phyloP scores from a whole-genome alignment of 805 yeast species.

The Saturnispora zaruensis region DNA sequence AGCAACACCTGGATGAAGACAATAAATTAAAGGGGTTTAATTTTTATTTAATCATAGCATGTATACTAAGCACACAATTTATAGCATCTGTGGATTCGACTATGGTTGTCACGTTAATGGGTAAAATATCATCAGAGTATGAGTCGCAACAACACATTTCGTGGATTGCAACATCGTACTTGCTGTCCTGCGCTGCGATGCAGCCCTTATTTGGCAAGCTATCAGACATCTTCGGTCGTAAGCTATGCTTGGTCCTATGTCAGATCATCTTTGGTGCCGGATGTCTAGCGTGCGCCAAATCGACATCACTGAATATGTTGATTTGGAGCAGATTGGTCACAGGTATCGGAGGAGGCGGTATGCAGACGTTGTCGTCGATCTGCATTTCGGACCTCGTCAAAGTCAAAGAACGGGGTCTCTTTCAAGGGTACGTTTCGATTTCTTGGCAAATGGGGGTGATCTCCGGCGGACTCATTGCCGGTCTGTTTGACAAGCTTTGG shows the following conservation, averaged over 20 bases:
- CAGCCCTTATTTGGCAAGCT: slow-evolving; percentile 47
- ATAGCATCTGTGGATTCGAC: slow-evolving; percentile 45
- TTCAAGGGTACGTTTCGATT: slow-evolving; percentile 74
- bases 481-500: slow-evolving; percentile 38
- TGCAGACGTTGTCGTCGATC: slow-evolving; percentile 64
- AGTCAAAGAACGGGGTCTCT: slow-evolving; percentile 64
- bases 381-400: slow-evolving; percentile 70
- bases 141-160: slow-evolving; percentile 33
- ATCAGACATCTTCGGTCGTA: slow-evolving; percentile 45
- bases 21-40: not conserved
- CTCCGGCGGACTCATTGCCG: slow-evolving; percentile 57
- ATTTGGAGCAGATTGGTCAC: slow-evolving; percentile 57
- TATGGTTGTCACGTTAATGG: slow-evolving; percentile 41
- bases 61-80: slow-evolving; percentile 22
- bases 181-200: slow-evolving; percentile 35
- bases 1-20: not conserved
- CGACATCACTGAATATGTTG: slow-evolving; percentile 33
- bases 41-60: slow-evolving; percentile 2
- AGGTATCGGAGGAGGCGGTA: slow-evolving; percentile 88
- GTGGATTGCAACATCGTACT: slow-evolving; percentile 34
- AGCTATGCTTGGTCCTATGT: slow-evolving; percentile 28
- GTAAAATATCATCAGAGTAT: slow-evolving; percentile 42
- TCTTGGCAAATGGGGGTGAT: slow-evolving; percentile 70
- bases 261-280: slow-evolving; percentile 30
- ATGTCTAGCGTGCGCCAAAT: slow-evolving; percentile 33